Base-by-base conservation (phyloP, 1,284 basidiomycete genomes). In the Tremellales sp. region DNA sequence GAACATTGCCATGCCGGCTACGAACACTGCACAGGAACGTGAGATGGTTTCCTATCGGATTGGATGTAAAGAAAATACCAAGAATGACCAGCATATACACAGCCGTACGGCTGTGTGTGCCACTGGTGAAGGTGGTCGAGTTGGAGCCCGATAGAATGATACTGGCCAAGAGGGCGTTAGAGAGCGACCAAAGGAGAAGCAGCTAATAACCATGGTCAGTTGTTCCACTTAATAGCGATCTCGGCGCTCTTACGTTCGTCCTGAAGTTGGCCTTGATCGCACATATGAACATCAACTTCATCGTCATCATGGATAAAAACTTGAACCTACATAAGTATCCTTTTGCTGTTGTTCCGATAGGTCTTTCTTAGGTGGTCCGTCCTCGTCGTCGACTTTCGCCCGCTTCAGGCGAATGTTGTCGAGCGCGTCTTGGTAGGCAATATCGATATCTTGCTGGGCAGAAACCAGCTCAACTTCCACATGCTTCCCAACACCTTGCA, bases 391-490 rank as follows among this genome's bases (percentile, higher is more conserved):
- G 24, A 65, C 60, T 26, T 61, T 48, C 5, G 62, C 60, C 18
- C 67, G 55, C 47, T 71, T 71, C 39, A 70, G 50, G 5, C 70
- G 54, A 34, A 97, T 77, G 63, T 91, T 90, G 49, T 82, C 78
- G 32, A 97, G 76, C 0, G 92, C 85, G 57, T 93, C 87, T 66
- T 92, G 86, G 66, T 97, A 98, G 19, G 88, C 82, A 34, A 79
- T 81, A 64, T 97, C 89, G 48, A 89, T 84, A 66, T 94, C 91
- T 3, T 86, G 85, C 45, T 87, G 84, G 43, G 87, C 87, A 0
- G 87, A 83, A 3, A 87, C 81, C 59, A 97, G 80, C 57, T 91
- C 86, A 47, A 97, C 85, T 61, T 95, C 89, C 33, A 97, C 89
- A 57, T 87, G 82, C 60, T 85, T 79, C 28, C 73, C 74, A 7